phyloP scores from a whole-genome alignment of 257 asterid genomes.

The Solanum chiquidenum region DNA sequence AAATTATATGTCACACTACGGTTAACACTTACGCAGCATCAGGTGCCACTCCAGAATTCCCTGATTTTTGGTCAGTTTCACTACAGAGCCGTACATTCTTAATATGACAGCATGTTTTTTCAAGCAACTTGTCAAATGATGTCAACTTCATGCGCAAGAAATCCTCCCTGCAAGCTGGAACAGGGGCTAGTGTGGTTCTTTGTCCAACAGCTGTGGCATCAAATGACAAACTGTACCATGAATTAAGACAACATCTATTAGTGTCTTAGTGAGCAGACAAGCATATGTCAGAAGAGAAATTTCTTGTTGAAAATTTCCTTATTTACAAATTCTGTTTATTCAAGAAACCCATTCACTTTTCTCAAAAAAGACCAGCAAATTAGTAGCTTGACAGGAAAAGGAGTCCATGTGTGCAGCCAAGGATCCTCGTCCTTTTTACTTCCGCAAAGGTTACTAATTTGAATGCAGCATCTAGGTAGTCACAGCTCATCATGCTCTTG shows the following conservation, averaged over 20 bases:
- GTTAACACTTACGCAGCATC: slow-evolving; percentile 85
- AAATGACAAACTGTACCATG: slow-evolving; percentile 32
- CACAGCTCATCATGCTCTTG: background rate
- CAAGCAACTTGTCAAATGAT: slow-evolving; percentile 83
- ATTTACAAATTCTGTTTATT: background rate
- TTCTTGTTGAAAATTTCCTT: background rate
- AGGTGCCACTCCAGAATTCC: slow-evolving; percentile 93
- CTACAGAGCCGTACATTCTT: slow-evolving; percentile 85
- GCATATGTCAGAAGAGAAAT: background rate
- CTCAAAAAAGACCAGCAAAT: background rate
- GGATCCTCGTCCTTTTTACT: background rate
- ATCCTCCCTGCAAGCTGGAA: slow-evolving; percentile 90
- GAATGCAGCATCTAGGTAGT: background rate
- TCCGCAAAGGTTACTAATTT: background rate
- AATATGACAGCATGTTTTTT: slow-evolving; percentile 74
- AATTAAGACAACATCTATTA: slow-evolving; percentile 4
- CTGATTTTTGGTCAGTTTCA: slow-evolving; percentile 67
- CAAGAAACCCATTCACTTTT: background rate
- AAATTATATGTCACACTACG: background rate
- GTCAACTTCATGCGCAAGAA: slow-evolving; percentile 79
- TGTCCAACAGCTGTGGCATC: slow-evolving; percentile 33
- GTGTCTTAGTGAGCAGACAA: background rate
- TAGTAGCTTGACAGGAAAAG: background rate
- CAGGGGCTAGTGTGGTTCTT: slow-evolving; percentile 42
- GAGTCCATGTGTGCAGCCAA: background rate